These are phyloP conservation scores for Coemansia sp. DNA, from an alignment of 192 early-diverging fungal genomes.

Conservation along the genomic window DNA sequence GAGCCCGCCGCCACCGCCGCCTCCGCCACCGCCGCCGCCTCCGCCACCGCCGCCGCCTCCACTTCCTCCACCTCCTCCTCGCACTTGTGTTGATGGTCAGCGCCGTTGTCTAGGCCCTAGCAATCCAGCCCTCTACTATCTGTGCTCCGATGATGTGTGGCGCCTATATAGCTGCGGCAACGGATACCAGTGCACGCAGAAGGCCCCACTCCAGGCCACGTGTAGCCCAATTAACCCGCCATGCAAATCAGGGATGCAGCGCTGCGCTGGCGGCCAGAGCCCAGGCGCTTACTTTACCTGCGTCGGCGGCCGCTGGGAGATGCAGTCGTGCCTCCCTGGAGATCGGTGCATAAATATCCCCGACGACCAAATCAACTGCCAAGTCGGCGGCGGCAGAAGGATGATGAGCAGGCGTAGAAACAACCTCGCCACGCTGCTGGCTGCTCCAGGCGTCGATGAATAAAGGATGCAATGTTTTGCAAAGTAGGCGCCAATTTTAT, in stretches of 20 bases:
- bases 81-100: constrained; percentile 26
- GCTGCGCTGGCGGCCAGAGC: constrained; percentile 18
- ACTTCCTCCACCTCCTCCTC: not conserved
- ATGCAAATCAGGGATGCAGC: constrained; percentile 26
- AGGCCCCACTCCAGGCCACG: constrained; percentile 23
- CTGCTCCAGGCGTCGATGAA: not conserved
- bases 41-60: not conserved
- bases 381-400: constrained; percentile 16
- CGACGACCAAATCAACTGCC: constrained; percentile 36
- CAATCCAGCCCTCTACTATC: constrained; percentile 32
- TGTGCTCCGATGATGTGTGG: constrained; percentile 35
- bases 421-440: not conserved
- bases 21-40: not conserved
- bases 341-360: constrained; percentile 47
- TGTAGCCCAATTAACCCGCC: constrained; percentile 20
- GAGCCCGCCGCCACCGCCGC: not conserved
- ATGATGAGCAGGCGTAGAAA: not conserved
- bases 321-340: constrained; percentile 26
- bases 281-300: constrained; percentile 23
- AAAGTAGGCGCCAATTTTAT: too few relatives aligned
- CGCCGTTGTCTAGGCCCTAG: constrained; percentile 30
- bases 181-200: constrained; percentile 35
- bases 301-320: constrained; percentile 32
- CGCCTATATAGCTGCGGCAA: constrained; percentile 39
- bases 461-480: not conserved